A percentile compares a stretch with the other conserved stretches of the same genome.
phyloP scores from a whole-genome alignment of 768 basidiomycete genomes.

The Gymnopilus dilepis region DNA sequence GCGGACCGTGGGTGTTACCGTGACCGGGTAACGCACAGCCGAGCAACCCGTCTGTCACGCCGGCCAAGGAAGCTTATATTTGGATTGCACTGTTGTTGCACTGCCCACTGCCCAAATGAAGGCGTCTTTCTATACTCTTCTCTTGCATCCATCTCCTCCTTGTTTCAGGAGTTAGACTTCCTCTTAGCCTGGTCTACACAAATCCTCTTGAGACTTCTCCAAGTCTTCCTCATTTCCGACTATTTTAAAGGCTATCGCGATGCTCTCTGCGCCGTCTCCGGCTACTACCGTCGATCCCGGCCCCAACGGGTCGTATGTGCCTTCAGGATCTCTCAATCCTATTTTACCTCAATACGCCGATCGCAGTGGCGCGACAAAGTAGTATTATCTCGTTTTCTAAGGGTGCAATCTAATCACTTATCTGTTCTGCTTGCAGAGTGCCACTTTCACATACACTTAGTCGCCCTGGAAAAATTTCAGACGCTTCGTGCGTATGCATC shows the following conservation, averaged over 20 bases:
- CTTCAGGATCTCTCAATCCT: constrained; percentile 12
- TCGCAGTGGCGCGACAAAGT: constrained; percentile 23
- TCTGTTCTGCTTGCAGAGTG: constrained; percentile 15
- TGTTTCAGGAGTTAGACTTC: too few species aligned
- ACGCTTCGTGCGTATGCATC: constrained; percentile 21
- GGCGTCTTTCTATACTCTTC: too few species aligned
- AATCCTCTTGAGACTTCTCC: too few species aligned
- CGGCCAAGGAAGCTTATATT: too few species aligned
- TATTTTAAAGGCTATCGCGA: too few species aligned
- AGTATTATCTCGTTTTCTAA: constrained; percentile 8
- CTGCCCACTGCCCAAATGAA: too few species aligned
- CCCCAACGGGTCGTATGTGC: not conserved
- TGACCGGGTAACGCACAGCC: not conserved
- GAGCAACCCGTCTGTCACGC: not conserved
- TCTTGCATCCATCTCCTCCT: too few species aligned
- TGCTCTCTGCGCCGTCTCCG: too few species aligned
- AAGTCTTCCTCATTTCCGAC: too few species aligned
- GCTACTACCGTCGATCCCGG: not conserved
- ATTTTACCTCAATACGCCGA: constrained; percentile 22
- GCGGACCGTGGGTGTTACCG: not conserved
- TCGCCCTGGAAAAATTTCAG: constrained; percentile 24
- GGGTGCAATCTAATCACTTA: not conserved
- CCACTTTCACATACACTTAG: constrained; percentile 13
- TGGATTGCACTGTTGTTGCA: too few species aligned
- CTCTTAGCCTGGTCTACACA: too few species aligned